phyloP scores from a whole-genome alignment of 352 stramenopile genomes.

The Phytophthora syringae region DNA sequence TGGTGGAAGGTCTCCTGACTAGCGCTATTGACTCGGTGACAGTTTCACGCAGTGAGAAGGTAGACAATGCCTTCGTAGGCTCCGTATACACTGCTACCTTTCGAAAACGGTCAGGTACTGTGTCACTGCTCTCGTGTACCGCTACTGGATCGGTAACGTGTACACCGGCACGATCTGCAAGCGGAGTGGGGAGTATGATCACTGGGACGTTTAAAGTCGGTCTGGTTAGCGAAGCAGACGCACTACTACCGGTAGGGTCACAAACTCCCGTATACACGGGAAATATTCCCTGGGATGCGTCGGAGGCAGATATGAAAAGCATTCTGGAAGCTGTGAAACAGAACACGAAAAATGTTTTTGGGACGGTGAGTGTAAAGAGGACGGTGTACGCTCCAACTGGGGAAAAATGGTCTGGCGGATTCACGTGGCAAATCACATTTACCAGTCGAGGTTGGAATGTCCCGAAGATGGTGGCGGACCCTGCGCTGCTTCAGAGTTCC shows the following conservation, averaged over 20 bases:
- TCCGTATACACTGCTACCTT: conserved; percentile 74
- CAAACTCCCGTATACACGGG: conserved; percentile 25
- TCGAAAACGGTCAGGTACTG: conserved; percentile 56
- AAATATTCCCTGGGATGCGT: conserved; percentile 80
- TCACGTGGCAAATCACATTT: conserved; percentile 95
- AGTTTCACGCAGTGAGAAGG: conserved; percentile 53
- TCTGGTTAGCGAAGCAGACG: conserved; percentile 51
- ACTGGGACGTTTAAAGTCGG: conserved; percentile 66
- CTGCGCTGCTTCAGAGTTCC: conserved; percentile 19
- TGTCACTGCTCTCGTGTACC: conserved; percentile 65
- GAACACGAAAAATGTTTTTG: conserved; percentile 78
- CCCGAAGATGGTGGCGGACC: conserved; percentile 65
- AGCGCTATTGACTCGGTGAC: conserved; percentile 60
- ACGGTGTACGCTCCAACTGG: conserved; percentile 81
- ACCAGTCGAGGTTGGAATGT: conserved; percentile 83
- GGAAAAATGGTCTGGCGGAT: conserved; percentile 93
- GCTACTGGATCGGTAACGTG: conserved; percentile 36
- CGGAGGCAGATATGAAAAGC: conserved; percentile 65
- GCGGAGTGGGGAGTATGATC: conserved; percentile 66
- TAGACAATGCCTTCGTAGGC: conserved; percentile 58
- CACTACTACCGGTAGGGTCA: not conserved
- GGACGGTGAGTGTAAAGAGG: conserved; percentile 83
- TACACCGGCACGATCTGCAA: conserved; percentile 40
- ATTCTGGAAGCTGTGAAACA: conserved; percentile 47
- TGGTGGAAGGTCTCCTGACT: conserved; percentile 56